Base-by-base conservation (phyloP, 2,329 filamentous ascomycete genomes). In the Talaromyces sp. region DNA sequence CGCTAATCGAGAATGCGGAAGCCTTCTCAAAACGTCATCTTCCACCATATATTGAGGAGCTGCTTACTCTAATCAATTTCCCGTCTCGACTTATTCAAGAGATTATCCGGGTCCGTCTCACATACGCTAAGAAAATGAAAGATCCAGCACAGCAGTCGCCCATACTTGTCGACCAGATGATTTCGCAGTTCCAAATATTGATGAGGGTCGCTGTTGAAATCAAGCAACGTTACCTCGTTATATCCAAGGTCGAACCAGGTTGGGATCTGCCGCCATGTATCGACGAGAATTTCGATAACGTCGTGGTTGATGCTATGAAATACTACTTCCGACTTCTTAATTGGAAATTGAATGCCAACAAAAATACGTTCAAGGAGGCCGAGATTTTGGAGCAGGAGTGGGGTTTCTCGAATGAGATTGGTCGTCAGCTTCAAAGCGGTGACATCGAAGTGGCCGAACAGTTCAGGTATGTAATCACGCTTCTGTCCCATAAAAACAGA, bases 281-380 rank as follows among this genome's bases (percentile, higher is more conserved):
- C 68, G 95, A 98, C 74, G 95, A 99, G 74, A 92, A 92, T 48
- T 99, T 98, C 72, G 95, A 98, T 74, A 86, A 89, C 39, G 92
- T 96, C 19, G 92, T 98, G 10, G 80, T 99, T 50, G 94, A 97
- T 72, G 93, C 94, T 0, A 82, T 99, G 70, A 96, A 94, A 76
- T 98, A 97, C 77, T 99, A 99, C 79, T 99, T 99, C 84, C 95
- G 94, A 76, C 93, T 99, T 86, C 83, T 99, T 52, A 97, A 98
- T 75, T 98, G 93, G 92, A 98, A 98, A 77, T 82, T 99, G 62
- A 93, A 91, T 71, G 92, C 93, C 64, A 98, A 98, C 82, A 98
- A 97, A 77, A 99, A 98, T 79, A 97, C 93, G 0, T 99, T 99
- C 85, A 98, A 98, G 75, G 95, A 99, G 77, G 95, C 95, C 7